phyloP scores from a whole-genome alignment of 2,329 filamentous ascomycete species.

The Claviceps quebecensis region DNA sequence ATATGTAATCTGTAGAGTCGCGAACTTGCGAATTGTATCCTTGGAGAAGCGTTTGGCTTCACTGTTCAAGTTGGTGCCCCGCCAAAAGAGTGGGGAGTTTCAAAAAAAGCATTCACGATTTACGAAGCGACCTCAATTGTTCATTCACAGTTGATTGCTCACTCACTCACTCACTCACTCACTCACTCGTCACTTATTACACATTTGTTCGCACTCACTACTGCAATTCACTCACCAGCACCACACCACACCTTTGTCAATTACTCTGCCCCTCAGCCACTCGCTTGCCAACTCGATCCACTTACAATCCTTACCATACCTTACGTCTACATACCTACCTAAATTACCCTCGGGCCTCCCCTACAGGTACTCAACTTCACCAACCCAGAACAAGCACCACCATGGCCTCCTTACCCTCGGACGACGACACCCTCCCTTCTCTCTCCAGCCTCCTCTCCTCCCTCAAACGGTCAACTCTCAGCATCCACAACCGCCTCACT shows the following conservation, averaged over 20 bases:
- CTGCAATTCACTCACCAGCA: too few relatives aligned
- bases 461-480: constrained; percentile 63
- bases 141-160: neutral
- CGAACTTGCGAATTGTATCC: too few relatives aligned
- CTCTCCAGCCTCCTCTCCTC: constrained; percentile 57
- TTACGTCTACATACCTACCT: too few relatives aligned
- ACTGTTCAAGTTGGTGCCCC: too few relatives aligned
- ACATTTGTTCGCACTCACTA: too few relatives aligned
- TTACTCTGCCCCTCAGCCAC: too few relatives aligned
- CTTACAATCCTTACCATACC: too few relatives aligned
- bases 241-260: too few relatives aligned
- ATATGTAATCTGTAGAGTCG: too few relatives aligned
- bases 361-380: neutral
- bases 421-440: constrained; percentile 43
- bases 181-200: neutral
- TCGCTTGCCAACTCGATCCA: too few relatives aligned
- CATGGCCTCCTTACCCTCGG: constrained; percentile 18
- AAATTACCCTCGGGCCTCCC: neutral
- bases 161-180: neutral
- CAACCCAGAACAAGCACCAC: neutral
- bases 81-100: neutral
- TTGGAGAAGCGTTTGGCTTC: too few relatives aligned
- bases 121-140: constrained; percentile 1
- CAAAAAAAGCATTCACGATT: neutral
- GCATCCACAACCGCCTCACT: constrained; percentile 64